A percentile compares a stretch with the other conserved stretches of the same genome.
phyloP scores from a whole-genome alignment of 192 early-diverging fungal species.

The Coemansia sp. region DNA sequence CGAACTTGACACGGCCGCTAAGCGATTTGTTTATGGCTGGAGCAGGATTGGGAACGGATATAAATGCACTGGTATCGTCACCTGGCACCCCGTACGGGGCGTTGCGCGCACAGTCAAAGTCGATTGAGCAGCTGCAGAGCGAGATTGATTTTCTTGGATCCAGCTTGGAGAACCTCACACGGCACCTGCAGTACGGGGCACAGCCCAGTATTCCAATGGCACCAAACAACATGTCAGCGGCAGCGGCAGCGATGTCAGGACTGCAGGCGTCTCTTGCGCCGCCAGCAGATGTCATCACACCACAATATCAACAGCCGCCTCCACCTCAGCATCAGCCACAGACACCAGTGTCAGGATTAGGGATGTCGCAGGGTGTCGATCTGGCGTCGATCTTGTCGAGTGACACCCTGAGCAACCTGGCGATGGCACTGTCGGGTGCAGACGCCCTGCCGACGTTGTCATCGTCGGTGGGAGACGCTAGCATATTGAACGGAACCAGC shows the following conservation, averaged over 20 bases:
- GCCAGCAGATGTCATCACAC: not conserved
- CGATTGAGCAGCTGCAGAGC: conserved; percentile 34
- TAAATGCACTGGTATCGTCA: conserved; percentile 12
- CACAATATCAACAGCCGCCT: not conserved
- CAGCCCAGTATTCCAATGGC: not conserved
- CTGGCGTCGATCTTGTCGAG: conserved; percentile 10
- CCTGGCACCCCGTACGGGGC: conserved; percentile 5
- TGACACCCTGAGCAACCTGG: conserved; percentile 8
- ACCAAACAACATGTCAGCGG: not conserved
- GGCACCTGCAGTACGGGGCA: conserved; percentile 16
- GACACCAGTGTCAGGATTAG: not conserved
- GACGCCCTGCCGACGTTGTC: not conserved
- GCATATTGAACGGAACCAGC: not conserved
- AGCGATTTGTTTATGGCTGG: not conserved
- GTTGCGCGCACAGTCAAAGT: conserved; percentile 23
- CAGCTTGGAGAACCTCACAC: conserved; percentile 29
- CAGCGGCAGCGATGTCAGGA: not conserved
- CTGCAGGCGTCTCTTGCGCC: not conserved
- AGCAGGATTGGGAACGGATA: not conserved
- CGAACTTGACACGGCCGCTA: conserved; percentile 15
- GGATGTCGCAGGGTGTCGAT: not conserved
- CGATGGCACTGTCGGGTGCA: not conserved
- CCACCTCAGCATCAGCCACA: not conserved
- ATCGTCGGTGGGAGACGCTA: not conserved
- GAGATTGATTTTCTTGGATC: conserved; percentile 23